Evolutionary conservation across 2,329 filamentous ascomycete species (phyloP).

Genomic region (Aspergillus sp.): DNA sequence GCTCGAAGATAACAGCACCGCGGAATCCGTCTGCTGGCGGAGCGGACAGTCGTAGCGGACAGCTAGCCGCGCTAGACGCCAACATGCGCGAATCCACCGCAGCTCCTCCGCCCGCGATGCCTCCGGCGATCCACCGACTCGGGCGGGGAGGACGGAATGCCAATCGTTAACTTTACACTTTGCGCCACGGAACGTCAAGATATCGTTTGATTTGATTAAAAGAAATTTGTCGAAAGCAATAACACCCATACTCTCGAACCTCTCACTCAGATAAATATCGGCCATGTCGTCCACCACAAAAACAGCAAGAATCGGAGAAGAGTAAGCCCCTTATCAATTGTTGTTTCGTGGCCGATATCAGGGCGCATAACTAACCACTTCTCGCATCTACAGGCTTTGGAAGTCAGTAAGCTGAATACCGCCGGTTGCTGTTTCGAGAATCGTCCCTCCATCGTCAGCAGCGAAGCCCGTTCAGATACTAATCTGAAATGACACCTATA

Average conservation of each 20-base stretch:
- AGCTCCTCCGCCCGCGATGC: slow-evolving; percentile 11
- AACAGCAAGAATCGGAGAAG: slow-evolving; percentile 64
- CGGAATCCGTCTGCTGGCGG: slow-evolving; percentile 2
- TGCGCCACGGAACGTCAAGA: neutral
- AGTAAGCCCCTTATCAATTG: slow-evolving; percentile 47
- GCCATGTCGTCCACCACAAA: slow-evolving; percentile 56
- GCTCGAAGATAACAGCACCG: neutral
- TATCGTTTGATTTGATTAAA: neutral
- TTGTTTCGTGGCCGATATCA: slow-evolving; percentile 8
- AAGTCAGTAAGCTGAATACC: slow-evolving; percentile 58
- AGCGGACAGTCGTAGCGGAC: neutral
- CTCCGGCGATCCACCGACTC: slow-evolving; percentile 11
- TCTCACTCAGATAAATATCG: neutral
- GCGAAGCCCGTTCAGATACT: slow-evolving; percentile 5
- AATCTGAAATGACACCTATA: slow-evolving; percentile 34
- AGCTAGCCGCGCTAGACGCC: slow-evolving; percentile 20
- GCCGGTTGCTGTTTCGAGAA: neutral
- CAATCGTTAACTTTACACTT: slow-evolving; percentile 7
- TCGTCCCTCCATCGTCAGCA: neutral
- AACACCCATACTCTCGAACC: neutral
- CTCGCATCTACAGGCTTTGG: slow-evolving; percentile 63
- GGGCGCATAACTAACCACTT: slow-evolving; percentile 14
- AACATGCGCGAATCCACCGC: slow-evolving; percentile 7
- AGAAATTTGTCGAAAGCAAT: neutral
- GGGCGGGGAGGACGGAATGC: slow-evolving; percentile 13